A percentile compares a stretch with the other conserved stretches of the same genome.
Evolutionary conservation across 768 basidiomycete genomes (phyloP).

Genomic region (Suillus subluteus): DNA sequence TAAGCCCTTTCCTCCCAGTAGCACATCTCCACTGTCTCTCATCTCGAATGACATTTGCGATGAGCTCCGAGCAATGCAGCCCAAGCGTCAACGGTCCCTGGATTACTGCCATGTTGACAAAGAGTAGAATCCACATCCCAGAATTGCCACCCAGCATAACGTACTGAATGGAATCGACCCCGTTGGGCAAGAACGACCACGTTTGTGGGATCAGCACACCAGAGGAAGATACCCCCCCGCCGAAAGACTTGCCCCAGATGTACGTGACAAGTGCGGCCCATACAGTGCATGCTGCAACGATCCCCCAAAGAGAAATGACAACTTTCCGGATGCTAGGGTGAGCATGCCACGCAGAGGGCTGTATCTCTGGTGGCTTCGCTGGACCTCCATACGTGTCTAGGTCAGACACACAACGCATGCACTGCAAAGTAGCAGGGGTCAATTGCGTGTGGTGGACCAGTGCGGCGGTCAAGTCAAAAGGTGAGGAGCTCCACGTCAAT

Average conservation of each 20-base stretch:
- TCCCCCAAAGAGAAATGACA: background rate
- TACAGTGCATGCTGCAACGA: background rate
- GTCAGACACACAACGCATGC: background rate
- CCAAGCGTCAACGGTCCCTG: slow-evolving; percentile 34
- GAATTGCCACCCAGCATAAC: background rate
- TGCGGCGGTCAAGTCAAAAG: background rate
- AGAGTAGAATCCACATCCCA: slow-evolving; percentile 27
- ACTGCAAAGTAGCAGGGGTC: background rate
- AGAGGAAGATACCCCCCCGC: too few relatives aligned
- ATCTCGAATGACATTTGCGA: slow-evolving; percentile 22
- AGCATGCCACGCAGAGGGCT: background rate
- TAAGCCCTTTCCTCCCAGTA: background rate
- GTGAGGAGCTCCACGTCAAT: background rate
- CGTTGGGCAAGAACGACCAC: slow-evolving; percentile 29
- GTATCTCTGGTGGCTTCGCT: background rate
- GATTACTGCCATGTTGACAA: slow-evolving; percentile 26
- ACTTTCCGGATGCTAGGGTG: background rate
- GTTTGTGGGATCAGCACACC: slow-evolving; percentile 6
- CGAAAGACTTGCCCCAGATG: background rate
- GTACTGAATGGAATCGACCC: slow-evolving; percentile 18
- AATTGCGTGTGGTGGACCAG: background rate
- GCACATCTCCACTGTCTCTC: background rate
- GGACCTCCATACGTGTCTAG: background rate
- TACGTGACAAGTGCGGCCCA: slow-evolving; percentile 25
- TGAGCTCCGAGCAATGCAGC: slow-evolving; percentile 32